Percentiles rank a stretch among this genome's conserved stretches.
phyloP scores from a whole-genome alignment of 768 basidiomycete species.

The Phaffia australis region DNA sequence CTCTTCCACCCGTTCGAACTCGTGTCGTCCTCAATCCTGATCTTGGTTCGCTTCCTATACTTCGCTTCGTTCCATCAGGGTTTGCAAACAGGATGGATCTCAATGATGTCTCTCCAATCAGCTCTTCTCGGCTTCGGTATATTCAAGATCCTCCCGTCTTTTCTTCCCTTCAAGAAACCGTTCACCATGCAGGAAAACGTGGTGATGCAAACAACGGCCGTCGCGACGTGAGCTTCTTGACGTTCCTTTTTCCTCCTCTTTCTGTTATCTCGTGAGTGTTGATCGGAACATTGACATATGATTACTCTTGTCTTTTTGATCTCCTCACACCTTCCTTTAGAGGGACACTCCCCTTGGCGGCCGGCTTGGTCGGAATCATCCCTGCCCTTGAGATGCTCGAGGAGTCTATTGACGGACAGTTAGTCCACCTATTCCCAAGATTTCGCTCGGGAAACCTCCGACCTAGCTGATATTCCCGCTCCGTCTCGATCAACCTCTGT shows the following conservation, averaged over 20 bases:
- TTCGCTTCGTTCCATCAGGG: slow-evolving; percentile 31
- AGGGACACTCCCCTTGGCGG: slow-evolving; percentile 47
- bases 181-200: slow-evolving; percentile 87
- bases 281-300: not conserved
- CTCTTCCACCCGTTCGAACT: not conserved
- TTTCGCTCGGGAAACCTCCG: too few species aligned
- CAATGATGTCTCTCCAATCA: slow-evolving; percentile 80
- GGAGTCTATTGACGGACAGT: slow-evolving; percentile 58
- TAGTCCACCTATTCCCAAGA: too few species aligned
- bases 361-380: slow-evolving; percentile 76
- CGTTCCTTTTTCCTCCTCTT: not conserved
- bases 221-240: slow-evolving; percentile 54
- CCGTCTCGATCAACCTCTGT: too few species aligned
- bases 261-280: not conserved
- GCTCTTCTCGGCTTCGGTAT: slow-evolving; percentile 83
- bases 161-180: slow-evolving; percentile 40
- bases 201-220: slow-evolving; percentile 87
- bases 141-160: slow-evolving; percentile 46
- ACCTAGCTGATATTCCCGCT: too few species aligned
- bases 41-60: not conserved
- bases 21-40: too few species aligned
- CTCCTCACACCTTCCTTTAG: not conserved
- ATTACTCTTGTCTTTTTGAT: not conserved
- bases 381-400: slow-evolving; percentile 77
- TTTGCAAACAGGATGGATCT: slow-evolving; percentile 77